Percentiles rank a stretch among this genome's conserved stretches.
These are phyloP conservation scores for Aspergillus mulundensis DNA, from an alignment of 495 filamentous ascomycete genomes.

Conservation along the genomic window DNA sequence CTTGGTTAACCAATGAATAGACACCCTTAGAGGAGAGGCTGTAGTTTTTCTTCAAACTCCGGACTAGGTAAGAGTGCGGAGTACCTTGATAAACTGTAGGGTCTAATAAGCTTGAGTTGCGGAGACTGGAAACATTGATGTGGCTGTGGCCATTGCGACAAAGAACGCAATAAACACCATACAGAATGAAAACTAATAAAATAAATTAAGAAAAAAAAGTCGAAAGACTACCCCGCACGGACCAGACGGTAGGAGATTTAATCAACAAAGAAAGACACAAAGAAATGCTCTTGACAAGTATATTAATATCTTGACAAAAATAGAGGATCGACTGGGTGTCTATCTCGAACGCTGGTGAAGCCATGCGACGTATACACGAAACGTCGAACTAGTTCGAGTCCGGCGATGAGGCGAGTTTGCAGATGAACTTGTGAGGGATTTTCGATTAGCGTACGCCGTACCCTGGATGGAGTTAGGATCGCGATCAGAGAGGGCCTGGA, in stretches of 20 bases:
- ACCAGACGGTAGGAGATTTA: not conserved
- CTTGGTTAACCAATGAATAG: slow-evolving; percentile 9
- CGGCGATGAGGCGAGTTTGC: not conserved
- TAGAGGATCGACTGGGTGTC: not conserved
- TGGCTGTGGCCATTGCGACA: not conserved
- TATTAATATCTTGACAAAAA: not conserved
- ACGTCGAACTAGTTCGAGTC: not conserved
- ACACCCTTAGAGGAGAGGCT: not conserved
- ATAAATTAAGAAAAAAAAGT: not conserved
- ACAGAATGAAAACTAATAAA: not conserved
- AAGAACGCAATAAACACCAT: not conserved
- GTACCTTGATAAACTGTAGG: not conserved
- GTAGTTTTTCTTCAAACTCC: not conserved
- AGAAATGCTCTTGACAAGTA: not conserved
- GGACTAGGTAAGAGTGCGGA: not conserved
- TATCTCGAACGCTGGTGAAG: slow-evolving; percentile 1
- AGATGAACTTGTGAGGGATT: slow-evolving; percentile 2
- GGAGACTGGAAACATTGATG: not conserved
- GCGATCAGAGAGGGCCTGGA: not conserved
- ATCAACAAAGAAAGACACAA: not conserved
- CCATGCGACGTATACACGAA: not conserved
- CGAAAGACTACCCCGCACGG: too few species aligned
- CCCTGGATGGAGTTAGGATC: not conserved
- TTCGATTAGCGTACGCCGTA: not conserved
- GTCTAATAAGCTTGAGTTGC: not conserved